These are phyloP conservation scores for Peniophora sp. DNA, from an alignment of 1,284 basidiomycete genomes.

Conservation along the genomic window DNA sequence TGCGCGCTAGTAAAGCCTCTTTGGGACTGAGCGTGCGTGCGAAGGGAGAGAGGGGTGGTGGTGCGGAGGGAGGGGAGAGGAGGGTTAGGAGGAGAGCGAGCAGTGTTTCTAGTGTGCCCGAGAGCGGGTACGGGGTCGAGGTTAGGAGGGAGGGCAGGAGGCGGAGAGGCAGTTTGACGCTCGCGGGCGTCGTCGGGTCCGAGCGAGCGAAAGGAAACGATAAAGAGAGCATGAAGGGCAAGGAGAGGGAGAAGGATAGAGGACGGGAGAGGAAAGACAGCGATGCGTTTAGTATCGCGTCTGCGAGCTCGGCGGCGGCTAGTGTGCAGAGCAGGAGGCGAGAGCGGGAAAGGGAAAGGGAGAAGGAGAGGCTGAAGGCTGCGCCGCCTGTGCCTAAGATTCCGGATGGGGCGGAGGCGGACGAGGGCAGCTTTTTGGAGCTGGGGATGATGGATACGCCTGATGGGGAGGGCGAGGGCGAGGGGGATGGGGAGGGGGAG, in stretches of 20 bases:
- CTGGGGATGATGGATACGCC: conserved; percentile 5
- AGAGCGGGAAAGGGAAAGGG: background rate
- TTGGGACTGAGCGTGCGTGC: conserved; percentile 37
- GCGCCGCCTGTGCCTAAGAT: background rate
- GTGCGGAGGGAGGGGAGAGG: background rate
- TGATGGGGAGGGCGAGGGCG: background rate
- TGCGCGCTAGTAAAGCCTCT: conserved; percentile 49
- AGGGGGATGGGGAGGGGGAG: conserved; percentile 2
- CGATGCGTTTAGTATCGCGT: no score
- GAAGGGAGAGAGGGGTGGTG: background rate
- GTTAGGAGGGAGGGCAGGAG: no score
- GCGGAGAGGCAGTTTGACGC: no score
- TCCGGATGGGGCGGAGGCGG: background rate
- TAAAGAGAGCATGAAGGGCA: no score
- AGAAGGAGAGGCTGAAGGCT: conserved; percentile 2
- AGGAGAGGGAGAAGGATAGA: no score
- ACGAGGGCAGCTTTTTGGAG: conserved; percentile 10
- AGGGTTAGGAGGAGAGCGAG: no score
- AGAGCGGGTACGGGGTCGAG: no score
- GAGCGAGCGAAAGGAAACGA: no score
- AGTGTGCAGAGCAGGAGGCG: background rate
- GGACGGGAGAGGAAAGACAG: no score
- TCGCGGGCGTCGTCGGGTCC: no score
- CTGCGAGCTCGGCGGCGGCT: no score
- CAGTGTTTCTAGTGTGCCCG: no score